Conservation (phyloP, 2,329 filamentous ascomycete species). For the Torrubiellomyces zombiae region DNA sequence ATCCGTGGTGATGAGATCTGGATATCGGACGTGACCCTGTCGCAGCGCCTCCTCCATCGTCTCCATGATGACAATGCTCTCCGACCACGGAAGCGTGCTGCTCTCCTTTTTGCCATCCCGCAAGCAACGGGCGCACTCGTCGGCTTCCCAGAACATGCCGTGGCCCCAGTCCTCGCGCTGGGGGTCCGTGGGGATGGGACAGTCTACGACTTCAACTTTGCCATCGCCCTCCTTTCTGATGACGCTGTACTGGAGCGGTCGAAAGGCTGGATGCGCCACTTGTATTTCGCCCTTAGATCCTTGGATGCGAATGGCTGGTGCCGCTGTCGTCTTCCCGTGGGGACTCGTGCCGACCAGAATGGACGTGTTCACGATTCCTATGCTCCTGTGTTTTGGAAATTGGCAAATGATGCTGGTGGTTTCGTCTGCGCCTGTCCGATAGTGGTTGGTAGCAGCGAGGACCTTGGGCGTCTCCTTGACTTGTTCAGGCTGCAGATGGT, state of each 20-base stretch:
- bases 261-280: constrained; percentile 54
- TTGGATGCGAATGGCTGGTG: constrained; percentile 62
- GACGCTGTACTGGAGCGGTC: constrained; percentile 48
- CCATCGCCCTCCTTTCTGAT: constrained; percentile 35
- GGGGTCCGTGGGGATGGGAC: constrained; percentile 33
- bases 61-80: constrained; percentile 78
- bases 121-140: constrained; percentile 59
- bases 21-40: constrained; percentile 37
- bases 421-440: constrained; percentile 61
- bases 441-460: constrained; percentile 52
- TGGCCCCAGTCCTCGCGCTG: constrained; percentile 40
- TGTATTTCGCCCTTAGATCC: constrained; percentile 71
- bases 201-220: constrained; percentile 32
- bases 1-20: constrained; percentile 37
- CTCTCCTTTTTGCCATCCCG: constrained; percentile 66
- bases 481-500: constrained; percentile 56
- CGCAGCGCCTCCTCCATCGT: constrained; percentile 38
- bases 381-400: constrained; percentile 52
- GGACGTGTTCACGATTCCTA: constrained; percentile 55
- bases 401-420: constrained; percentile 60
- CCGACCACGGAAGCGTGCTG: constrained; percentile 49
- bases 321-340: constrained; percentile 39
- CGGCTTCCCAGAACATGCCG: constrained; percentile 82
- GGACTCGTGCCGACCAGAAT: constrained; percentile 46
- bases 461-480: constrained; percentile 54